These are phyloP conservation scores for Calycina herbarum DNA, from an alignment of 2,329 filamentous ascomycete species.

Conservation along the genomic window DNA sequence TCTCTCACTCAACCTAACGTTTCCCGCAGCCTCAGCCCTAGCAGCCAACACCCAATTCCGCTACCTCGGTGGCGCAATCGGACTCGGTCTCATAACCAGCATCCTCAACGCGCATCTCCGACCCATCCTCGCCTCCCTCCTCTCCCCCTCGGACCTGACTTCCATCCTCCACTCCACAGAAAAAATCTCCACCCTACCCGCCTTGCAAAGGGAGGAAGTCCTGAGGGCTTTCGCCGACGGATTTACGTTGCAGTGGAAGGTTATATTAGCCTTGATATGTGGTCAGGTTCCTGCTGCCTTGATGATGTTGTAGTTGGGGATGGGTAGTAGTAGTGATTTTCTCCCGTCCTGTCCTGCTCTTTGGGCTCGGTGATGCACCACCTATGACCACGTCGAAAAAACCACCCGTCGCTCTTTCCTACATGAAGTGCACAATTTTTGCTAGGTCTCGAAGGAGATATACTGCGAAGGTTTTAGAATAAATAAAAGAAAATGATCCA, in stretches of 20 bases:
- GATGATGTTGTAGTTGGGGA: no score
- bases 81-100: slow-evolving; percentile 43
- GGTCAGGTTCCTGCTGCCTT: no score
- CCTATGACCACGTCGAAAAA: no score
- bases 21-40: slow-evolving; percentile 51
- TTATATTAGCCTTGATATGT: not conserved
- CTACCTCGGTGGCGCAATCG: slow-evolving; percentile 59
- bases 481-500: no score
- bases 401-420: no score
- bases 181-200: not conserved
- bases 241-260: not conserved
- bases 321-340: no score
- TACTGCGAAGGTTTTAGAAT: no score
- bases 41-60: slow-evolving; percentile 59
- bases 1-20: no score
- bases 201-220: not conserved
- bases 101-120: not conserved
- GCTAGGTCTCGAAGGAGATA: no score
- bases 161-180: not conserved
- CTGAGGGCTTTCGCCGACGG: not conserved
- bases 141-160: not conserved
- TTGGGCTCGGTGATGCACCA: no score
- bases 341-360: no score
- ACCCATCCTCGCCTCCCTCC: not conserved
- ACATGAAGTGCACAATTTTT: no score